These are phyloP conservation scores for Closterium sp. DNA, from an alignment of 139 green algal species.

Conservation along the genomic window DNA sequence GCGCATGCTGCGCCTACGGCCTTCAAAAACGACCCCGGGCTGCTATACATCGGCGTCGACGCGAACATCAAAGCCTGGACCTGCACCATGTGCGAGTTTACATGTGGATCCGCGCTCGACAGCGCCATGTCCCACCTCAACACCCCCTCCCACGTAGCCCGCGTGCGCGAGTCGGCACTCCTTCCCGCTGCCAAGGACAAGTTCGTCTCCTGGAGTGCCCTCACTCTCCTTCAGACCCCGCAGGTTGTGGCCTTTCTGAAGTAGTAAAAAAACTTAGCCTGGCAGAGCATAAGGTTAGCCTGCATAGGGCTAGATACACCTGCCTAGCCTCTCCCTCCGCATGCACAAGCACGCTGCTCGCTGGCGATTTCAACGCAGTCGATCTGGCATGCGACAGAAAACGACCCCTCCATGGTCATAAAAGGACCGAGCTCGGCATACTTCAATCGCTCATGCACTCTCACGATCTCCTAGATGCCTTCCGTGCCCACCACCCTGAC, in stretches of 20 bases:
- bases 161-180: neutral
- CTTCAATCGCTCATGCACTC: neutral
- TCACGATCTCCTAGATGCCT: neutral
- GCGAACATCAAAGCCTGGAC: neutral
- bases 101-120: neutral
- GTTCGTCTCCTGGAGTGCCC: too few species aligned
- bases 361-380: neutral
- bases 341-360: neutral
- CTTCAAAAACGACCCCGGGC: neutral
- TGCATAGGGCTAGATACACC: too few species aligned
- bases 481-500: too few species aligned
- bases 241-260: too few species aligned
- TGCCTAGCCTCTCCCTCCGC: neutral
- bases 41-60: neutral
- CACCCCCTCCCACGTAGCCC: neutral
- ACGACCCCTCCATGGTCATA: too few species aligned
- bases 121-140: neutral
- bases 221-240: too few species aligned
- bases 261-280: too few species aligned
- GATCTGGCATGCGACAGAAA: neutral
- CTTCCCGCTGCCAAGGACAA: neutral
- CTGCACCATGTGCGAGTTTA: neutral
- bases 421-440: neutral
- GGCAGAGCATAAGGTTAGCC: too few species aligned
- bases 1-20: neutral